Evolutionary conservation across 2,329 filamentous ascomycete genomes (phyloP), one percentile per base, ranked within the genome.

Genomic region (Fusarium piperis): DNA sequence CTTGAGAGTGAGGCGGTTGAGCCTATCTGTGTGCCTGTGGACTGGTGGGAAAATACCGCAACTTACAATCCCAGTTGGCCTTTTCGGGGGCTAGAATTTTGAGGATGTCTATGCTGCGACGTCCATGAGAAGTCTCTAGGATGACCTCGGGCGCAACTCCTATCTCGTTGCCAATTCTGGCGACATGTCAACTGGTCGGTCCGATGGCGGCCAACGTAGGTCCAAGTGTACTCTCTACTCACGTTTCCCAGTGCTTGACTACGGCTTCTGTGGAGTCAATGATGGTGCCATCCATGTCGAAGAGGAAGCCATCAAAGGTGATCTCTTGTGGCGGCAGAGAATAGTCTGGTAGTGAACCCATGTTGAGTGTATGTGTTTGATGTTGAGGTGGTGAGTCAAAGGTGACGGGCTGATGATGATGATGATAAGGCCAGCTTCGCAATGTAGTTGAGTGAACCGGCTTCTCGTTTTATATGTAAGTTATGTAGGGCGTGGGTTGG

Each of bases 11-110:
- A 72, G 36, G 44, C 48, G 55, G 59, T 41, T 51, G 18, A 23
- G 35, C 23, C 26, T 26, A n/a, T 30, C 23, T 64, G 32, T 18
- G 35, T 39, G 38, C 33, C 20, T 62, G 13, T 15, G 39, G 41
- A 46, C 26, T 39, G 30, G 18, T 46, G 28, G 15, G 13, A 28
- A 15, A 16, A 20, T 38, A 16, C 15, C 20, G 35, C 51, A 52
- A 89, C 93, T 84, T 83, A 97, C 94, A 97, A 72, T 97, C 94
- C 94, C 93, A 95, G 76, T 92, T 98, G 44, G 96, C 96, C 79
- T 94, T 94, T 74, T 93, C 91, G 16, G 94, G 93, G 69, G 93
- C 91, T 65, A 97, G 89, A 30, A 95, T 85, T 79, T 89, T 89
- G 65, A 99, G 86, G 3, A 93, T 90, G 76, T 99, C 96, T 77